Percentiles rank a stretch among this genome's conserved stretches.
phyloP scores from a whole-genome alignment of 306 rosid species.

The Prunus padus region DNA sequence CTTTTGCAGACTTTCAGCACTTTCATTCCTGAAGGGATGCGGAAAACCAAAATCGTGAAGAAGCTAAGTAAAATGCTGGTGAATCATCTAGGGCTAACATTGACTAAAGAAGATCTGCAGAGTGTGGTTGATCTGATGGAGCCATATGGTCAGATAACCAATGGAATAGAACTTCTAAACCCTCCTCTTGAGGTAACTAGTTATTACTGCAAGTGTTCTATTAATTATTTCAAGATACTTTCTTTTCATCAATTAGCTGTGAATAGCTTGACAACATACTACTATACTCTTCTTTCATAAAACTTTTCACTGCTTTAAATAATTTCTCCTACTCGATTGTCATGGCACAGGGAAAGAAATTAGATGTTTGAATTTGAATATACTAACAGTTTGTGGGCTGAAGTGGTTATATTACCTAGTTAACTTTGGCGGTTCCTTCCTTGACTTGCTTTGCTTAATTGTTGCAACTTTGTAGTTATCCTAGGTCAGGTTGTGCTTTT shows the following conservation, averaged over 20 bases:
- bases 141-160: slow-evolving; percentile 96
- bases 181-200: slow-evolving; percentile 77
- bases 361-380: no score
- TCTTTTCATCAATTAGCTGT: not conserved
- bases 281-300: not conserved
- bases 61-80: slow-evolving; percentile 62
- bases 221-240: not conserved
- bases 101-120: slow-evolving; percentile 78
- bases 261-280: not conserved
- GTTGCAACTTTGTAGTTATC: not conserved
- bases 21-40: slow-evolving; percentile 55
- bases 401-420: no score
- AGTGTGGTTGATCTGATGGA: slow-evolving; percentile 92
- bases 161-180: slow-evolving; percentile 88
- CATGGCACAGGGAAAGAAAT: no score
- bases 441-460: not conserved
- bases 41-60: slow-evolving; percentile 52
- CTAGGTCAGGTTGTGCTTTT: not conserved
- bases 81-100: slow-evolving; percentile 80
- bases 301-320: not conserved
- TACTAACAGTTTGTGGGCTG: no score
- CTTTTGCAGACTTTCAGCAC: slow-evolving; percentile 76
- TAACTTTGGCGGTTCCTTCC: not conserved
- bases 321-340: not conserved
- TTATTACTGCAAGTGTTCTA: not conserved